These are phyloP conservation scores for Elsinoe australis DNA, from an alignment of 2,329 filamentous ascomycete species.

Conservation along the genomic window DNA sequence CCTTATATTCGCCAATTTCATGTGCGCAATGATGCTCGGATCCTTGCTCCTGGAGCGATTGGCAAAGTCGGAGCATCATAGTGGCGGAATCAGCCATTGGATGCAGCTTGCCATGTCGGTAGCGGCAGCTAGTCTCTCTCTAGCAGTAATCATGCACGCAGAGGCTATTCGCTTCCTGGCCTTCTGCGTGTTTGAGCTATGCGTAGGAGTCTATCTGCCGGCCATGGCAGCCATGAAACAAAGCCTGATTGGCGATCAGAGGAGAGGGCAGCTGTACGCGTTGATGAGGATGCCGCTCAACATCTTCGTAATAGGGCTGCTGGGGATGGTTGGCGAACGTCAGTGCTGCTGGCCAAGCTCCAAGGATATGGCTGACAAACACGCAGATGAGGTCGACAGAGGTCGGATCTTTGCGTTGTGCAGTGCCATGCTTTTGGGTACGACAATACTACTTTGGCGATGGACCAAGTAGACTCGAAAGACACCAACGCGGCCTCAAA, in stretches of 20 bases:
- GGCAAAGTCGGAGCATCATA: conserved; percentile 26
- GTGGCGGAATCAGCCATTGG: conserved; percentile 24
- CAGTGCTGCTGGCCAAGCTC: background rate
- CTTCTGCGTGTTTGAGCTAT: conserved; percentile 51
- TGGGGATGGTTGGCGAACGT: conserved; percentile 38
- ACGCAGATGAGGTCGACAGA: conserved; percentile 15
- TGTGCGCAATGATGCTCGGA: conserved; percentile 54
- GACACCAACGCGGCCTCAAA: no score
- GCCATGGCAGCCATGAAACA: conserved; percentile 50
- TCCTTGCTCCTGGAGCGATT: conserved; percentile 45
- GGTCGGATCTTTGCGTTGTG: conserved; percentile 17
- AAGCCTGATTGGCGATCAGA: conserved; percentile 46
- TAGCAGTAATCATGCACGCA: conserved; percentile 34
- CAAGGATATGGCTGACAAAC: background rate
- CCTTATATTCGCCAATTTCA: conserved; percentile 51
- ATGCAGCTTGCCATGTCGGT: conserved; percentile 36
- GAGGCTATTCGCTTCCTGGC: conserved; percentile 45
- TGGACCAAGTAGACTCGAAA: no score
- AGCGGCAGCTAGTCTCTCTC: conserved; percentile 32
- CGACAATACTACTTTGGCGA: no score
- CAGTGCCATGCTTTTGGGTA: conserved; percentile 11
- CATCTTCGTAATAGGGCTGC: conserved; percentile 46
- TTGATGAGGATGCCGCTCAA: conserved; percentile 53
- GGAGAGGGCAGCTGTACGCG: conserved; percentile 49
- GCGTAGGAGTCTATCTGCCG: conserved; percentile 52